Evolutionary conservation across 2,329 filamentous ascomycete genomes (phyloP), one percentile per base, ranked within the genome.

Genomic region (Colletotrichum sansevieriae): DNA sequence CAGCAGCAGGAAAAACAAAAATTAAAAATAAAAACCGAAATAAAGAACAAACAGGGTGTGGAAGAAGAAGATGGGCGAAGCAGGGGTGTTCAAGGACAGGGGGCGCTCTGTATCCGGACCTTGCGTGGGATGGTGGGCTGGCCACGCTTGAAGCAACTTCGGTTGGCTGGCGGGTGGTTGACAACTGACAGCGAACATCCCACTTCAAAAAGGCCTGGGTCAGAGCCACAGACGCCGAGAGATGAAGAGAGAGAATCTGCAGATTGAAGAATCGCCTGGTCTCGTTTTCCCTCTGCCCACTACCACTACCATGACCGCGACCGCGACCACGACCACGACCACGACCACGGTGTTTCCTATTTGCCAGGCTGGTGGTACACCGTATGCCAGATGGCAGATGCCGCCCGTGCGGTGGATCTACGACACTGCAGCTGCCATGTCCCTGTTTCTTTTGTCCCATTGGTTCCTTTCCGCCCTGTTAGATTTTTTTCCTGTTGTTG

Each of bases 331-430:
- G 6, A n/a, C n/a, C 3, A 22, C 22, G 4, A 25, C 29, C 29
- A 29, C 29, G 7, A 29, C 29, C 29, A 29, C 29, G 29, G 29
- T 29, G 29, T 29, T 29, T 29, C 29, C 29, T 29, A 29, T 29
- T 29, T 56, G 41, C 25, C 29, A 61, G 54, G 63, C 37, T 2
- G 37, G 7, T 54, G 49, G 13, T 22, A 54, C 20, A n/a, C 29
- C 64, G 52, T 22, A 22, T 3, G 22, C 3, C 4, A 22, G 22
- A 61, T 58, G 52, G 44, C 61, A 68, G 62, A 60, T 68, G 65
- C 52, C 60, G 65, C 25, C 55, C 29, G 18, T 65, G 65, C 61
- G n/a, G 65, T 68, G 65, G 62, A 59, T 49, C 60, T 41, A 54
- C 62, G 63, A 35, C 49, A 57, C 59, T 63, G 52, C 29, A 41